Evolutionary conservation across 2,329 filamentous ascomycete genomes (phyloP).

Genomic region (Aspergillus sp.): DNA sequence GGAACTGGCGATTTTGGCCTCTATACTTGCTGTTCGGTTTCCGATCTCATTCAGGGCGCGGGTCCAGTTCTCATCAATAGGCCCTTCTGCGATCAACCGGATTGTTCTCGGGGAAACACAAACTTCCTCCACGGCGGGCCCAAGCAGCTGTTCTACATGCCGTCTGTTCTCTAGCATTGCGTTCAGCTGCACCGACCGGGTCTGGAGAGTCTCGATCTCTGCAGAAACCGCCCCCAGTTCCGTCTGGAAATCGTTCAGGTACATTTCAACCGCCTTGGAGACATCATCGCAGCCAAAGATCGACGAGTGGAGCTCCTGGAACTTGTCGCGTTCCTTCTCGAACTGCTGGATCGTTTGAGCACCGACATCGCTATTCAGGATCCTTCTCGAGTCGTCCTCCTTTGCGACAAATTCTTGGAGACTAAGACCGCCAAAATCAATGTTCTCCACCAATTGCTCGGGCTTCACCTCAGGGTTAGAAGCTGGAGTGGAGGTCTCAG

Average conservation of each 20-base stretch:
- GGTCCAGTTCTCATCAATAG: constrained; percentile 83
- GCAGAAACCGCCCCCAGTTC: constrained; percentile 87
- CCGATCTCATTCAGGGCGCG: constrained; percentile 76
- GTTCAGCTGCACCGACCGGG: constrained; percentile 72
- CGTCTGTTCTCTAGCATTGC: constrained; percentile 80
- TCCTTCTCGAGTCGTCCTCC: constrained; percentile 20
- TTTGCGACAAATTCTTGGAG: constrained; percentile 58
- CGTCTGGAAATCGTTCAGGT: constrained; percentile 84
- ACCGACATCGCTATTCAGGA: constrained; percentile 28
- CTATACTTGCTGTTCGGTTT: constrained; percentile 61
- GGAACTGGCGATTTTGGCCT: constrained; percentile 54
- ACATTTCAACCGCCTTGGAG: constrained; percentile 82
- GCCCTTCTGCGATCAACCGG: constrained; percentile 74
- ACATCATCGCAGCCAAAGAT: constrained; percentile 88
- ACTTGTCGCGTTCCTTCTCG: constrained; percentile 71
- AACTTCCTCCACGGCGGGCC: constrained; percentile 82
- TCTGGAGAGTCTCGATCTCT: constrained; percentile 89
- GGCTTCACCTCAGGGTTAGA: constrained; percentile 20
- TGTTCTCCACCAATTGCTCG: constrained; percentile 48
- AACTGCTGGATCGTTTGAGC: constrained; percentile 63
- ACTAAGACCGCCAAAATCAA: constrained; percentile 71
- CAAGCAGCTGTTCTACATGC: constrained; percentile 77
- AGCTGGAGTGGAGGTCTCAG: constrained; percentile 7
- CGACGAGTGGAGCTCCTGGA: constrained; percentile 81
- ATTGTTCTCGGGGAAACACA: constrained; percentile 79